Conservation (phyloP, 1,284 basidiomycete genomes). For the Rhodotorula glutinis region DNA sequence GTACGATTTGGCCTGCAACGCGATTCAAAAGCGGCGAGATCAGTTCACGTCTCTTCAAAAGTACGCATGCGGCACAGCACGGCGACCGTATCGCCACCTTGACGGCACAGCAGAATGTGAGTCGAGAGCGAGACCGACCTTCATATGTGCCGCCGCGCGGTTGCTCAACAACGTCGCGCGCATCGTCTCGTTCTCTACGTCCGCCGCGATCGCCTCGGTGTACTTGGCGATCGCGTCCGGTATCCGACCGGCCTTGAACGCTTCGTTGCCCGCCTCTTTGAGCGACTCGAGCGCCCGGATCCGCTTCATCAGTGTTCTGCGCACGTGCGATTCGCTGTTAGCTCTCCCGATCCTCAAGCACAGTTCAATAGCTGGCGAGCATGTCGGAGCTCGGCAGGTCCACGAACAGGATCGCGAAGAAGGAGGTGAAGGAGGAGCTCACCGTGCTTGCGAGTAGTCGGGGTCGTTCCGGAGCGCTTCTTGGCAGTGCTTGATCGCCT, state of each 20-base stretch:
- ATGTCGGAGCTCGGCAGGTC: too few relatives aligned
- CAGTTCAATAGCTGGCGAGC: background rate
- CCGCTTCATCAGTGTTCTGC: slow-evolving; percentile 53
- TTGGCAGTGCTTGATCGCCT: slow-evolving; percentile 67
- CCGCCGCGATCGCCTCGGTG: slow-evolving; percentile 61
- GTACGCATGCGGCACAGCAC: background rate
- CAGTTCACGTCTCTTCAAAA: background rate
- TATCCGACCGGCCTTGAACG: slow-evolving; percentile 65
- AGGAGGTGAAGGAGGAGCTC: background rate
- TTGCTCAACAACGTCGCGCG: slow-evolving; percentile 77
- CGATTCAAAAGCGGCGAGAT: background rate
- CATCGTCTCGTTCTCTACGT: slow-evolving; percentile 53
- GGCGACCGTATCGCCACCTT: too few relatives aligned
- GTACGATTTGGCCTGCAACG: slow-evolving; percentile 59
- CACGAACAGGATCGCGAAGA: too few relatives aligned
- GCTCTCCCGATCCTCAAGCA: too few relatives aligned
- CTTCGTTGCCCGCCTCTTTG: slow-evolving; percentile 77
- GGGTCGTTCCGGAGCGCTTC: slow-evolving; percentile 77
- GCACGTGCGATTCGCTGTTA: background rate
- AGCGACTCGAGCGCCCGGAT: slow-evolving; percentile 72
- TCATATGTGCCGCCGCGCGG: slow-evolving; percentile 73
- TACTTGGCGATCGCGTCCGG: slow-evolving; percentile 68
- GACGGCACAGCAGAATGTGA: background rate
- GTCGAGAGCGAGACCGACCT: slow-evolving; percentile 49
- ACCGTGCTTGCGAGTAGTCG: slow-evolving; percentile 66